These are phyloP conservation scores for Solanum chiquidenum DNA, from an alignment of 257 asterid species.

Conservation along the genomic window DNA sequence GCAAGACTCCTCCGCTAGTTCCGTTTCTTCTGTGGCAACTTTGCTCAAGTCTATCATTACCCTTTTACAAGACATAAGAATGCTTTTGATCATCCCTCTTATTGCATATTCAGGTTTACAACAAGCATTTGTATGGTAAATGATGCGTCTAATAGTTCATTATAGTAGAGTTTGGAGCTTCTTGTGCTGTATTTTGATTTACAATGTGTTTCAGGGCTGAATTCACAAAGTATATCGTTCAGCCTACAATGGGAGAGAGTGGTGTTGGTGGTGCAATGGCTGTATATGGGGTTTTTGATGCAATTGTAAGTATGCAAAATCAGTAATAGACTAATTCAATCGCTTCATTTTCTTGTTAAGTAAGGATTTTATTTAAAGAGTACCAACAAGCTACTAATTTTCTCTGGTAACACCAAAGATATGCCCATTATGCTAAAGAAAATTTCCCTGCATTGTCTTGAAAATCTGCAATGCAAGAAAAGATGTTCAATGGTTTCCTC, in stretches of 20 bases:
- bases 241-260: slow-evolving; percentile 79
- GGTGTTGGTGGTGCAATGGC: slow-evolving; percentile 99
- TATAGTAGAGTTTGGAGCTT: background rate
- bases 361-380: background rate
- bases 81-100: slow-evolving; percentile 81
- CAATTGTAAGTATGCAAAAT: slow-evolving; percentile 50
- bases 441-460: background rate
- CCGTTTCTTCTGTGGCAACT: slow-evolving; percentile 50
- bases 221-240: slow-evolving; percentile 77
- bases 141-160: background rate
- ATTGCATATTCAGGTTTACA: slow-evolving; percentile 91
- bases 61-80: slow-evolving; percentile 53
- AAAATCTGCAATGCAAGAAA: background rate
- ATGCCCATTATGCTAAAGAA: background rate
- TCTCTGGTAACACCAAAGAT: background rate
- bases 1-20: slow-evolving; percentile 26
- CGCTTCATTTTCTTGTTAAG: background rate
- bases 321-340: background rate
- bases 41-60: slow-evolving; percentile 39
- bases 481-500: background rate
- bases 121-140: slow-evolving; percentile 92
- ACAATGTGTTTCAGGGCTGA: slow-evolving; percentile 53
- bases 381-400: background rate
- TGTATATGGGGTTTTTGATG: slow-evolving; percentile 81
- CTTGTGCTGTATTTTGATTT: background rate